A percentile compares a stretch with the other conserved stretches of the same genome.
These are phyloP conservation scores for Aspergillus bombycis DNA, from an alignment of 2,329 filamentous ascomycete species.

Conservation along the genomic window DNA sequence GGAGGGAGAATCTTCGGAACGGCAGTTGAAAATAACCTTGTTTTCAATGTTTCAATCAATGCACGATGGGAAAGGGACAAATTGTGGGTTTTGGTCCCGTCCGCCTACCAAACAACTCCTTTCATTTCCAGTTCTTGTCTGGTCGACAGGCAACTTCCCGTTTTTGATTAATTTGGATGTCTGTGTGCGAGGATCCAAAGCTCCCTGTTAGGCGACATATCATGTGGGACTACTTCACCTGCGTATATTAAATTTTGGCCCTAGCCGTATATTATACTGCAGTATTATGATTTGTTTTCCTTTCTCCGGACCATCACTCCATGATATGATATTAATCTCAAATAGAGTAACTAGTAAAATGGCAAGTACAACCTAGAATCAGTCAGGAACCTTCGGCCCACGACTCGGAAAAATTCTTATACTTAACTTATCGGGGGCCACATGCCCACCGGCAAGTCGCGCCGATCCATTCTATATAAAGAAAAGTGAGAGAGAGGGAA, in stretches of 20 bases:
- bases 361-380: constrained; percentile 6
- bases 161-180: constrained; percentile 4
- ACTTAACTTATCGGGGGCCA: neutral
- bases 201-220: neutral
- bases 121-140: constrained; percentile 10
- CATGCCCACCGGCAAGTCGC: neutral
- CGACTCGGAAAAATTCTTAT: constrained; percentile 10
- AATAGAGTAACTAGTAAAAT: neutral
- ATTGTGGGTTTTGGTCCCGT: constrained; percentile 6
- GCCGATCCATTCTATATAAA: neutral
- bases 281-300: neutral
- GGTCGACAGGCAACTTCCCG: neutral
- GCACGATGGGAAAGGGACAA: constrained; percentile 4
- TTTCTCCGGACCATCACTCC: too few species aligned
- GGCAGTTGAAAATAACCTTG: constrained; percentile 27
- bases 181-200: constrained; percentile 2
- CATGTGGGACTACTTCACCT: neutral
- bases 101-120: constrained; percentile 9
- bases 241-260: neutral
- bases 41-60: constrained; percentile 11
- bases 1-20: constrained; percentile 8
- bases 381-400: constrained; percentile 7
- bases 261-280: neutral
- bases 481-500: neutral
- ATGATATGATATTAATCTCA: neutral